These are phyloP conservation scores for Chytriomyces sp. DNA, from an alignment of 192 early-diverging fungal species.

Conservation along the genomic window DNA sequence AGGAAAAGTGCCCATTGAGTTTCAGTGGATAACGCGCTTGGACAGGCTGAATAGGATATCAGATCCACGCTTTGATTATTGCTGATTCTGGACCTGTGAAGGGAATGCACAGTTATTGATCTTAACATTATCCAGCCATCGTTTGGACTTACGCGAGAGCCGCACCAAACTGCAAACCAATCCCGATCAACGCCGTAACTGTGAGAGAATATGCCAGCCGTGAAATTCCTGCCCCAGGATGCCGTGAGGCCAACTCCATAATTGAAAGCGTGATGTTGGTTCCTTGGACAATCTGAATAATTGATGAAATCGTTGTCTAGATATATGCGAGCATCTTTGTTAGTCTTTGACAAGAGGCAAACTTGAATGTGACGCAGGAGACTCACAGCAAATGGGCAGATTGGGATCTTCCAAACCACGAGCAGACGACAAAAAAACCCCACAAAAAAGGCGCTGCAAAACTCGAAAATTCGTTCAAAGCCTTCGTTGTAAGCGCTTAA, in stretches of 20 bases:
- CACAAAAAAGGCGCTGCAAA: conserved; percentile 5
- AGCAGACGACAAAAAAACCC: conserved; percentile 7
- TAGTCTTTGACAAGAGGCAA: conserved; percentile 21
- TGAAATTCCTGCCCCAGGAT: conserved; percentile 40
- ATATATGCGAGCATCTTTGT: background rate
- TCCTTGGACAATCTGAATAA: conserved; percentile 41
- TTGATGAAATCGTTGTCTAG: conserved; percentile 34
- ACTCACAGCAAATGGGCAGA: conserved; percentile 26
- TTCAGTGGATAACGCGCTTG: background rate
- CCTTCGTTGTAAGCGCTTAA: background rate
- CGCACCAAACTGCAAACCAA: conserved; percentile 45
- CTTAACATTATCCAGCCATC: background rate
- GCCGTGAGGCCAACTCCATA: conserved; percentile 43
- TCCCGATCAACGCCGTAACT: conserved; percentile 47
- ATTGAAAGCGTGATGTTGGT: conserved; percentile 42
- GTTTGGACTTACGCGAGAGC: conserved; percentile 12
- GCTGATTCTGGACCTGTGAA: background rate
- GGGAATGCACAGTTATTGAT: background rate
- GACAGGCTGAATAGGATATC: conserved; percentile 14
- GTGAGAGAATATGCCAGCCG: conserved; percentile 41
- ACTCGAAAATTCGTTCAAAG: conserved; percentile 6
- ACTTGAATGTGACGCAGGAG: conserved; percentile 20
- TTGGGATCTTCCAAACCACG: conserved; percentile 4
- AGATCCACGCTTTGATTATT: conserved; percentile 24
- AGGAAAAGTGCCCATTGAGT: conserved; percentile 35